A percentile compares a stretch with the other conserved stretches of the same genome.
phyloP scores from a whole-genome alignment of 1,284 basidiomycete genomes.

The Hypsizygus ulmarius region DNA sequence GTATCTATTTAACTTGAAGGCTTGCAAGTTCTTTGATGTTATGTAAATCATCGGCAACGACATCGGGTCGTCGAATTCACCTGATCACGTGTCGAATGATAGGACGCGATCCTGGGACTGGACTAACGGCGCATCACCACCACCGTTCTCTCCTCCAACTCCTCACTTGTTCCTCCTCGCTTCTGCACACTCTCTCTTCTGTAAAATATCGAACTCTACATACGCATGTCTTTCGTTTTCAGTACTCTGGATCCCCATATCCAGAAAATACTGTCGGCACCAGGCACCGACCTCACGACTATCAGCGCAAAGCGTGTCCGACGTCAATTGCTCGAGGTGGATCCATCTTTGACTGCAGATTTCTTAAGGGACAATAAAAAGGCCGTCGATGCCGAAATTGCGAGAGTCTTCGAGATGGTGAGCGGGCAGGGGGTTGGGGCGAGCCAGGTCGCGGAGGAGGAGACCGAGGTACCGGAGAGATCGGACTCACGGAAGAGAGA shows the following conservation, averaged over 20 bases:
- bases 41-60: too few relatives aligned
- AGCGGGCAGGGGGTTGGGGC: constrained; percentile 35
- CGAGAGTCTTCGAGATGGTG: constrained; percentile 56
- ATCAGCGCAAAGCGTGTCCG: constrained; percentile 80
- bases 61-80: too few relatives aligned
- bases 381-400: constrained; percentile 59
- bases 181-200: constrained; percentile 22
- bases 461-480: constrained; percentile 24
- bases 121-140: too few relatives aligned
- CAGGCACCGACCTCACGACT: constrained; percentile 65
- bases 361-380: constrained; percentile 57
- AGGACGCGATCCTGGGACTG: constrained; percentile 1
- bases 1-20: too few relatives aligned
- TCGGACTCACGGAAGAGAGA: constrained; percentile 36
- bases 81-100: background rate
- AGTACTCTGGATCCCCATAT: constrained; percentile 56
- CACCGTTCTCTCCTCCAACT: background rate
- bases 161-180: constrained; percentile 15
- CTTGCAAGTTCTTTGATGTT: too few relatives aligned
- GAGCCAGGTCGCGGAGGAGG: constrained; percentile 32
- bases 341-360: constrained; percentile 50
- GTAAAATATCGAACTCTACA: constrained; percentile 4
- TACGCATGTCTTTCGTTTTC: constrained; percentile 43
- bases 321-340: constrained; percentile 53
- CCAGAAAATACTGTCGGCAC: constrained; percentile 62